These are phyloP conservation scores for Cerrena zonata DNA, from an alignment of 1,284 basidiomycete species.

Conservation along the genomic window DNA sequence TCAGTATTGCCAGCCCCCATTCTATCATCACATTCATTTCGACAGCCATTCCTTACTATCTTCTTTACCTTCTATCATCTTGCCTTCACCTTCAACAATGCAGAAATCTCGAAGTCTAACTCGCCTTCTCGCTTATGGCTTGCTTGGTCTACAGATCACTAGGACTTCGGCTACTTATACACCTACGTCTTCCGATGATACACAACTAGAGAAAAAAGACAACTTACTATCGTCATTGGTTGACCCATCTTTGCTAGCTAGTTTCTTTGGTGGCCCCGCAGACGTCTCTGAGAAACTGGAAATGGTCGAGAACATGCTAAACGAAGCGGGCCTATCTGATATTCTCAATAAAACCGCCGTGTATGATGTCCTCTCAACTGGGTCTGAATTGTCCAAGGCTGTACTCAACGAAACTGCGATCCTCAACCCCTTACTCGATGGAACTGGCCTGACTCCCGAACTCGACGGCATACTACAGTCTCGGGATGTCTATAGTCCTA, in stretches of 20 bases:
- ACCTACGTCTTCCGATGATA: not conserved
- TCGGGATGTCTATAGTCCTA: conserved; percentile 15
- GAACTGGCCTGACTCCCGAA: not conserved
- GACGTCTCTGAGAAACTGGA: not conserved
- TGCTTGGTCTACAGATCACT: not conserved
- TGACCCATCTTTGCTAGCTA: not conserved
- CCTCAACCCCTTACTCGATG: not conserved
- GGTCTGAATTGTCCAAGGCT: not conserved
- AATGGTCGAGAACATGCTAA: not conserved
- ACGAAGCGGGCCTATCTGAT: not conserved
- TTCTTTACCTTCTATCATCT: not conserved
- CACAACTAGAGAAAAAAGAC: not conserved
- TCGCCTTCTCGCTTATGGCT: not conserved
- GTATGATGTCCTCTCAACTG: not conserved
- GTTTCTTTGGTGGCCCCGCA: not conserved
- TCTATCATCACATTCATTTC: not conserved
- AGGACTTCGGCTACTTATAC: not conserved
- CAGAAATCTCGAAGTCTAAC: not conserved
- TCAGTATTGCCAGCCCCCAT: not conserved
- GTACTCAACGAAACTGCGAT: not conserved
- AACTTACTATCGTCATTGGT: not conserved
- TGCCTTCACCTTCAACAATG: not conserved
- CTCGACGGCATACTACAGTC: not conserved
- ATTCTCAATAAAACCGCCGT: not conserved
- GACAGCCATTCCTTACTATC: not conserved